phyloP scores from a whole-genome alignment of 148 eudicot genomes.

The Camellia granthamiana region DNA sequence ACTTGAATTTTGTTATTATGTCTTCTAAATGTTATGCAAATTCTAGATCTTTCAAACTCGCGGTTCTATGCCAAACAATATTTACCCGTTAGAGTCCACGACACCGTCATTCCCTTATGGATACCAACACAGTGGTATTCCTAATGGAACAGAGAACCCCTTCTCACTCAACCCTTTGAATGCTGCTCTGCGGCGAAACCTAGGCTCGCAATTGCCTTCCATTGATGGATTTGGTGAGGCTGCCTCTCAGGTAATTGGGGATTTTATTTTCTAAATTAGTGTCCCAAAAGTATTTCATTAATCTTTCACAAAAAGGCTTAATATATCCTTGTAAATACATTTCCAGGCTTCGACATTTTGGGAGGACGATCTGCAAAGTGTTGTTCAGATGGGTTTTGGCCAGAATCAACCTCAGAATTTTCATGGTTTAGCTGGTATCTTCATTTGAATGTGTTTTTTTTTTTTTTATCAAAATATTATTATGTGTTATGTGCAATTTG shows the following conservation, averaged over 20 bases:
- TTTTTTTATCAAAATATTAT: too few species aligned
- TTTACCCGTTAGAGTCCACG: slow-evolving; percentile 48
- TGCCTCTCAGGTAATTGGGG: slow-evolving; percentile 46
- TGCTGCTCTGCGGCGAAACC: slow-evolving; percentile 24
- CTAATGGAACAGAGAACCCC: slow-evolving; percentile 39
- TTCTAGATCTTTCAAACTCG: slow-evolving; percentile 54
- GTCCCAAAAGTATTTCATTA: not conserved
- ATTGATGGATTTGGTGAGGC: slow-evolving; percentile 46
- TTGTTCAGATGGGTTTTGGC: slow-evolving; percentile 61
- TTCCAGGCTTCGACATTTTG: slow-evolving; percentile 51
- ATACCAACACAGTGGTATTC: slow-evolving; percentile 32
- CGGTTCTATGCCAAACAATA: slow-evolving; percentile 39
- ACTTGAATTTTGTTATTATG: not conserved
- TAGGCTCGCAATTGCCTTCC: slow-evolving; percentile 35
- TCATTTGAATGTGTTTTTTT: too few species aligned
- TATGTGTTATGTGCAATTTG: too few species aligned
- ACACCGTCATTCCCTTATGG: slow-evolving; percentile 34
- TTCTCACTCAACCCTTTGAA: slow-evolving; percentile 30
- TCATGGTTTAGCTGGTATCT: too few species aligned
- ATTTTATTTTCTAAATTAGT: not conserved
- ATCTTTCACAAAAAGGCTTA: not conserved
- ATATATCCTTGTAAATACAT: not conserved
- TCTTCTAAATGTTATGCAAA: too few species aligned
- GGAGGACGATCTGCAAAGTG: slow-evolving; percentile 80
- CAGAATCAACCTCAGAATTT: slow-evolving; percentile 45